Conservation (phyloP, 805 yeast species). For the Novakomyces olei region DNA sequence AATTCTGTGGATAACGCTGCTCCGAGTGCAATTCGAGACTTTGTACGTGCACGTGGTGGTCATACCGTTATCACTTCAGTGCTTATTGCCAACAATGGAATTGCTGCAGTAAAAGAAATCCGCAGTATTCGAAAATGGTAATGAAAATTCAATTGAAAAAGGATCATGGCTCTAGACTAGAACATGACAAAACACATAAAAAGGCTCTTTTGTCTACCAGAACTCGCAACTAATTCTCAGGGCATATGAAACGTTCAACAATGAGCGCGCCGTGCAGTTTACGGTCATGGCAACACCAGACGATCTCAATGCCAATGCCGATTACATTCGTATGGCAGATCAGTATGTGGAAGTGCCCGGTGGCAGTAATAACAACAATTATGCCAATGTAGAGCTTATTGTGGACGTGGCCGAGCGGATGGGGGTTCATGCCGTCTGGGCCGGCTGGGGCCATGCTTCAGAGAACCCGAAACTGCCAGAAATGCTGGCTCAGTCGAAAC, state of each 20-base stretch:
- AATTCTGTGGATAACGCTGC: slow-evolving; percentile 60
- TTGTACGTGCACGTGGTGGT: slow-evolving; percentile 69
- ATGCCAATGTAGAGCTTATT: slow-evolving; percentile 91
- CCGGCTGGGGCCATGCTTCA: slow-evolving; percentile 99
- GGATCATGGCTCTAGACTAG: too few relatives aligned
- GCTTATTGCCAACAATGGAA: slow-evolving; percentile 94
- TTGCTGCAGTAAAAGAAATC: slow-evolving; percentile 96
- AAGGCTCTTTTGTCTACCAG: too few relatives aligned
- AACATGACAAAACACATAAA: too few relatives aligned
- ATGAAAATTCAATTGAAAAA: too few relatives aligned
- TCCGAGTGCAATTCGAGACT: slow-evolving; percentile 49
- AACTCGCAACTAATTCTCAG: too few relatives aligned
- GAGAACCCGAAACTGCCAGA: slow-evolving; percentile 93
- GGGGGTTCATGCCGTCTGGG: slow-evolving; percentile 97
- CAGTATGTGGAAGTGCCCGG: slow-evolving; percentile 97
- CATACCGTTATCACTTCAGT: slow-evolving; percentile 83
- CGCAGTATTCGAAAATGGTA: slow-evolving; percentile 96
- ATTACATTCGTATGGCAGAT: slow-evolving; percentile 96
- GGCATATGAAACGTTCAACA: slow-evolving; percentile 96
- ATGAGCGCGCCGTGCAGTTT: slow-evolving; percentile 80
- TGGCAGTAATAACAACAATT: slow-evolving; percentile 94
- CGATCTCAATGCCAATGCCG: slow-evolving; percentile 89
- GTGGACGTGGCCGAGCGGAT: slow-evolving; percentile 95
- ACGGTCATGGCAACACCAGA: slow-evolving; percentile 99
- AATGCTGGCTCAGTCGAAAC: slow-evolving; percentile 75